A percentile compares a stretch with the other conserved stretches of the same genome.
These are phyloP conservation scores for Fraxinus angustifolia DNA, from an alignment of 305 asterid species.

Conservation along the genomic window DNA sequence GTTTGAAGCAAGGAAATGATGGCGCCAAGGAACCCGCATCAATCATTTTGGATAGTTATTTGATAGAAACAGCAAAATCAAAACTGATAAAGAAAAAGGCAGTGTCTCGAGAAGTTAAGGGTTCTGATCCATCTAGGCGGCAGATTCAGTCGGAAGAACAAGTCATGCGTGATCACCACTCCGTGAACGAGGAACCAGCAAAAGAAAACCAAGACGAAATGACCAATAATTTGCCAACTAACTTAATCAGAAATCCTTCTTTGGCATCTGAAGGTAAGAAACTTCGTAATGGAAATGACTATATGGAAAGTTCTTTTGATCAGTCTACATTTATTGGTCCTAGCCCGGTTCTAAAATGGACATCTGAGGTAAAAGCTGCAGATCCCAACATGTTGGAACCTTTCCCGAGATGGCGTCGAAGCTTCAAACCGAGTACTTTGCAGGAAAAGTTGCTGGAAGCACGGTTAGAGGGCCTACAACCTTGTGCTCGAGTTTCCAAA, in stretches of 20 bases:
- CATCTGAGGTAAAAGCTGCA: conserved; percentile 31
- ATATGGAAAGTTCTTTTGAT: conserved; percentile 32
- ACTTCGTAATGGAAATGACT: conserved; percentile 18
- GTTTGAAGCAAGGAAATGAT: conserved; percentile 27
- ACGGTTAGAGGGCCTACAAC: conserved; percentile 48
- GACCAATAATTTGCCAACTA: conserved; percentile 20
- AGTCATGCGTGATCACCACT: not conserved
- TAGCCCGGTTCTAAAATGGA: conserved; percentile 67
- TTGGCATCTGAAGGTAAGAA: conserved; percentile 24
- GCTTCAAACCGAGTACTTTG: conserved; percentile 53
- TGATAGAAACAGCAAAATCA: conserved; percentile 11
- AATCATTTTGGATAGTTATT: conserved; percentile 18
- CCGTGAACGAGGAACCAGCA: conserved; percentile 9
- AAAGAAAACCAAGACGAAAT: conserved; percentile 10
- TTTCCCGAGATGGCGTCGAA: conserved; percentile 35
- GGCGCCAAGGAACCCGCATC: conserved; percentile 16
- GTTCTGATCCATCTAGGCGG: conserved; percentile 17
- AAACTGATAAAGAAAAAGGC: conserved; percentile 25
- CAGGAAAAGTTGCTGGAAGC: conserved; percentile 84
- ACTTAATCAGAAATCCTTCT: conserved; percentile 18
- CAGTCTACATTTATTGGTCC: conserved; percentile 46
- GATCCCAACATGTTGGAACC: conserved; percentile 38
- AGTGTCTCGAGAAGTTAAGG: conserved; percentile 24
- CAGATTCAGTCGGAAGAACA: conserved; percentile 28
- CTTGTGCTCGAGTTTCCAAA: conserved; percentile 36